A percentile compares a stretch with the other conserved stretches of the same genome.
Evolutionary conservation across 352 stramenopile species (phyloP).

Genomic region (Peronosclerospora sorghi): DNA sequence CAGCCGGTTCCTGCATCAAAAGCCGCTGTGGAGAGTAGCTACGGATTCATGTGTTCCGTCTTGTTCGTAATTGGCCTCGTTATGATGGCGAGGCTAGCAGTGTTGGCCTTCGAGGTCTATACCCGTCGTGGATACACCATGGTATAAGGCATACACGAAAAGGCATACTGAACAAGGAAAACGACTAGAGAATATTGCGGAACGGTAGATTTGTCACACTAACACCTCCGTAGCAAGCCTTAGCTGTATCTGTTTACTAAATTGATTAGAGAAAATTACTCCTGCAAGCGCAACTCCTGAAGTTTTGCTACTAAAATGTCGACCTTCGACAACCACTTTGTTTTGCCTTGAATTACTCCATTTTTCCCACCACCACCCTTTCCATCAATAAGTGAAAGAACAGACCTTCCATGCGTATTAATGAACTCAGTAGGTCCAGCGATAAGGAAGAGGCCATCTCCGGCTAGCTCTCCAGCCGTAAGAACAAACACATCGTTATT

Average conservation of each 20-base stretch:
- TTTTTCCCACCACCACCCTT: conserved; percentile 70
- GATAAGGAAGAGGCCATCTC: too few relatives aligned
- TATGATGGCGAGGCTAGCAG: conserved; percentile 32
- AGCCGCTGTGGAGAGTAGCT: conserved; percentile 1
- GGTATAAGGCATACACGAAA: conserved; percentile 8
- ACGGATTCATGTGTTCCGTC: conserved; percentile 11
- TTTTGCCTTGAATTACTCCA: conserved; percentile 70
- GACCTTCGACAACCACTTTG: too few relatives aligned
- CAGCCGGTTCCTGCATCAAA: conserved; percentile 7
- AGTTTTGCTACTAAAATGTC: too few relatives aligned
- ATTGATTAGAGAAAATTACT: too few relatives aligned
- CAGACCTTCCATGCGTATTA: too few relatives aligned
- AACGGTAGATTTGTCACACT: too few relatives aligned
- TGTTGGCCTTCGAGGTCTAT: conserved; percentile 46
- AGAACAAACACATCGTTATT: too few relatives aligned
- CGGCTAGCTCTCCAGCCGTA: conserved; percentile 31
- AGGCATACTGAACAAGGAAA: conserved; percentile 1
- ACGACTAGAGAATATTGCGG: not conserved
- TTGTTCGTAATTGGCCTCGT: conserved; percentile 38
- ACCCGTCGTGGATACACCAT: conserved; percentile 37
- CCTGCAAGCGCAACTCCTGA: too few relatives aligned
- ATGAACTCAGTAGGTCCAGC: too few relatives aligned
- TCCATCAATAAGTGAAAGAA: too few relatives aligned
- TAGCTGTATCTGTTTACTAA: too few relatives aligned
- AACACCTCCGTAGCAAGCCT: too few relatives aligned